phyloP scores from a whole-genome alignment of 441 rosid genomes.

The Capsella rubella region DNA sequence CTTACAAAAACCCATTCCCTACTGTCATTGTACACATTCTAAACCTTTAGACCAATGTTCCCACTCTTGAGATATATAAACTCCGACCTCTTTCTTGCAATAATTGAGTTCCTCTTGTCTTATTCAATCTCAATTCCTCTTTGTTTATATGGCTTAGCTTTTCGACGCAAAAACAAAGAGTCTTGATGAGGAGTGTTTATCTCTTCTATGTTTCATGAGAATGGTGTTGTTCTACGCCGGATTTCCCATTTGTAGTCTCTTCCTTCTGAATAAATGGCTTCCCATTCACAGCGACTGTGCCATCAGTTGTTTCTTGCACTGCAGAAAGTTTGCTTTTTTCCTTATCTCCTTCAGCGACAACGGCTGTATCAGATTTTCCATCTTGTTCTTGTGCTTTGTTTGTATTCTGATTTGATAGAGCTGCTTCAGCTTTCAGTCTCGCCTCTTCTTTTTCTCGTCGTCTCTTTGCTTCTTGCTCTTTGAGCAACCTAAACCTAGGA shows the following conservation, averaged over 20 bases:
- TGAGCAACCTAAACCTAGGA: constrained; percentile 75
- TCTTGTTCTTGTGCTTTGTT: constrained; percentile 38
- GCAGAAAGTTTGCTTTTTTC: constrained; percentile 24
- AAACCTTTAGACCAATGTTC: constrained; percentile 1
- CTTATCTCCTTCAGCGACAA: constrained; percentile 38
- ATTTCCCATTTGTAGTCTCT: constrained; percentile 42
- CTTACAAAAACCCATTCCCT: constrained; percentile 8
- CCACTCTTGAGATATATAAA: not conserved
- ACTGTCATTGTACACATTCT: constrained; percentile 26
- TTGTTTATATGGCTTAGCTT: not conserved
- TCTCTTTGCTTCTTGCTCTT: constrained; percentile 86
- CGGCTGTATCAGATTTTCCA: constrained; percentile 26
- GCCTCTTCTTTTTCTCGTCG: constrained; percentile 70
- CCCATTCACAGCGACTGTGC: constrained; percentile 53
- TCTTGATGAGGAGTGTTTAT: constrained; percentile 27
- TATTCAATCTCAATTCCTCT: constrained; percentile 25
- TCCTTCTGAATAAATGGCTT: constrained; percentile 46
- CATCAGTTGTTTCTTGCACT: constrained; percentile 45
- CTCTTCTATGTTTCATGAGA: constrained; percentile 44
- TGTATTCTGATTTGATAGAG: constrained; percentile 42
- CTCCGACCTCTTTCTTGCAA: constrained; percentile 18
- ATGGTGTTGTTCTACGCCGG: constrained; percentile 42
- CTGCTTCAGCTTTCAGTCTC: constrained; percentile 61
- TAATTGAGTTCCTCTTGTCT: not conserved
- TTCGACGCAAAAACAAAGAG: not conserved